Evolutionary conservation across 2,329 filamentous ascomycete species (phyloP).

Genomic region (Penicillium sp.): DNA sequence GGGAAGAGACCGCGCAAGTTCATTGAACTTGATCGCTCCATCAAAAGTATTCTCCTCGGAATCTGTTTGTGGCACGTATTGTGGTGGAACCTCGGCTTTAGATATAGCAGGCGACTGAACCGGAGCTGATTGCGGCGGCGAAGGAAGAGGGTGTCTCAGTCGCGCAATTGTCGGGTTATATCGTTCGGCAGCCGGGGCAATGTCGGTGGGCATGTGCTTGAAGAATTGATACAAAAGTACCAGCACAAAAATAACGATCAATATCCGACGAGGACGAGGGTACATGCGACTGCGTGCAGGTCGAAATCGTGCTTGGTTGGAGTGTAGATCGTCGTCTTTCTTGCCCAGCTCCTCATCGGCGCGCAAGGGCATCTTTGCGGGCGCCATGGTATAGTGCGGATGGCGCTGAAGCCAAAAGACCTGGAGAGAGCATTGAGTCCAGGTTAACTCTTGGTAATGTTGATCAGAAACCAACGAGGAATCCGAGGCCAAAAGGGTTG

Average conservation of each 20-base stretch:
- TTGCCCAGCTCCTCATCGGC: slow-evolving; percentile 64
- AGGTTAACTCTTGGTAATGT: background rate
- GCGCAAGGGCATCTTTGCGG: slow-evolving; percentile 44
- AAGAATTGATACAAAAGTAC: slow-evolving; percentile 63
- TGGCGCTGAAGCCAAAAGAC: slow-evolving; percentile 20
- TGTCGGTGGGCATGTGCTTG: slow-evolving; percentile 59
- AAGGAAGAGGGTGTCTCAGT: slow-evolving; percentile 12
- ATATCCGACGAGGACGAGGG: slow-evolving; percentile 51
- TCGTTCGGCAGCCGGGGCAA: slow-evolving; percentile 35
- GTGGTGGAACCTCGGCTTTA: slow-evolving; percentile 12
- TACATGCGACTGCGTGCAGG: slow-evolving; percentile 35
- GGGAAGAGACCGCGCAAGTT: slow-evolving; percentile 63
- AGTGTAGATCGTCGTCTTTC: slow-evolving; percentile 61
- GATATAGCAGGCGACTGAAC: slow-evolving; percentile 7
- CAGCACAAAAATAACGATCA: slow-evolving; percentile 48
- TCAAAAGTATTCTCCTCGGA: slow-evolving; percentile 49
- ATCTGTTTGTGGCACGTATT: slow-evolving; percentile 1
- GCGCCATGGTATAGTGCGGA: slow-evolving; percentile 32
- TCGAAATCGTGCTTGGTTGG: slow-evolving; percentile 26
- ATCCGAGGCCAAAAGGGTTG: background rate
- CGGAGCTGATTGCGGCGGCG: background rate
- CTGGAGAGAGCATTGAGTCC: background rate
- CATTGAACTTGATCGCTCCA: slow-evolving; percentile 67
- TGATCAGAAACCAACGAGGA: background rate
- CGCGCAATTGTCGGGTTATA: slow-evolving; percentile 26